phyloP scores from a whole-genome alignment of 2,329 filamentous ascomycete genomes.

The Lasiodiplodia hormozganensis region DNA sequence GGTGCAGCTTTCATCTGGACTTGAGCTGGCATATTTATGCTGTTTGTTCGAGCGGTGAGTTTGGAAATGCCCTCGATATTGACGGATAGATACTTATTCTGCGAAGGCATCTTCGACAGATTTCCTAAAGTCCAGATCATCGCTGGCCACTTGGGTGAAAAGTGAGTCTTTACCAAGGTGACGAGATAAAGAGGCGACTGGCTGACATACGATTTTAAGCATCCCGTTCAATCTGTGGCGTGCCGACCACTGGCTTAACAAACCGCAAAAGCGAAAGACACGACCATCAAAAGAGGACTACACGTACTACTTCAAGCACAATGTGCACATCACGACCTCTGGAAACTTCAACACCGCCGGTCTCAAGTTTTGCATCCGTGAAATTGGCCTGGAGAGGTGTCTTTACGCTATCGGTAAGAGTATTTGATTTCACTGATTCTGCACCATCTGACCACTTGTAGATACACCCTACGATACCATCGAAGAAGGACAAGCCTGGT shows the following conservation, averaged over 20 bases:
- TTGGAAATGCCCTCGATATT: fast-evolving
- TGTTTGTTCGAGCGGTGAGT: constrained; percentile 41
- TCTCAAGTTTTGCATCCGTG: constrained; percentile 51
- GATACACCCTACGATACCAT: constrained; percentile 41
- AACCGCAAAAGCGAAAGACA: constrained; percentile 52
- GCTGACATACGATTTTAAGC: too few relatives aligned
- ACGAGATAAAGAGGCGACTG: too few relatives aligned
- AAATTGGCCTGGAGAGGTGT: constrained; percentile 49
- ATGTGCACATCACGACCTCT: constrained; percentile 52
- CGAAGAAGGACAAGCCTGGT: constrained; percentile 41
- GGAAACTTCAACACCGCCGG: constrained; percentile 51
- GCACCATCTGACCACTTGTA: neutral
- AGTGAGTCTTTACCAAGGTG: neutral
- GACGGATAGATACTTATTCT: neutral
- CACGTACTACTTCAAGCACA: constrained; percentile 49
- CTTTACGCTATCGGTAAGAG: constrained; percentile 50
- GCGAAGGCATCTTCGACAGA: constrained; percentile 49
- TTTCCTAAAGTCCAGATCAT: constrained; percentile 53
- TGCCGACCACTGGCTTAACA: constrained; percentile 53
- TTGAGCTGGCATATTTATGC: constrained; percentile 55
- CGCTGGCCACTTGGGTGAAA: constrained; percentile 54
- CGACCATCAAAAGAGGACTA: constrained; percentile 37
- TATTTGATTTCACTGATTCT: too few relatives aligned
- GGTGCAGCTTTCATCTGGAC: constrained; percentile 51
- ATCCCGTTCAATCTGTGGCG: constrained; percentile 53